Evolutionary conservation across 2,329 filamentous ascomycete species (phyloP), one percentile per base, ranked within the genome.

Genomic region (Gnomoniopsis sp.): DNA sequence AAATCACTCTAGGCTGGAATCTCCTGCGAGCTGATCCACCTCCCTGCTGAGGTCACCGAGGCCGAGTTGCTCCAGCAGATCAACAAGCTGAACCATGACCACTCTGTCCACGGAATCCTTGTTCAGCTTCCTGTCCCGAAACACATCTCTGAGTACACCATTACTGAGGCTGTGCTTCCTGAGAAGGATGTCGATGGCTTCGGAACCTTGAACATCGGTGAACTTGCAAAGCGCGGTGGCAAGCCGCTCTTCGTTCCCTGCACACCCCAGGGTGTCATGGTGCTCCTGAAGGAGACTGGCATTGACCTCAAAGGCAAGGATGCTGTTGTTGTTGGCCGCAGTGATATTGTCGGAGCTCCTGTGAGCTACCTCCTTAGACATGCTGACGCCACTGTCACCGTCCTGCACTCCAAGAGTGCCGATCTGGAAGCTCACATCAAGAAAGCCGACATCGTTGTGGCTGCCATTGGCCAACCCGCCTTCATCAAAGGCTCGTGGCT

Each of bases 141-240:
- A 68, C 89, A 96, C 73, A 88, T 99, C 69, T 91, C 92, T 60
- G 95, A 99, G 79, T 91, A 96, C 72, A 79, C 83, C 46, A 81
- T 99, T 70, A 99, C 95, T 34, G 96, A 92, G 51, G 88, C 91
- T 21, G 95, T 99, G 19, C 83, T 90, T 47, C 89, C 93, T 68
- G 90, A 95, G 75, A 99, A 99, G 78, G 95, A 99, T 79, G 95
- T 99, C 53, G 95, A 99, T 75, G 95, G 95, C 54, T 99, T 99
- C 70, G 93, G 95, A 58, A 88, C 91, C 58, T 84, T 83, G 69
- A 99, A 97, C 78, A 97, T 99, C 71, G 95, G 95, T 65, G 93
- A 98, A 78, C 84, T 99, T 67, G 93, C 95, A 68, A 99, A 99
- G 83, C 88, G 92, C 67, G 93, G 95, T 53, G 95, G 95, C 48